These are phyloP conservation scores for Tetracentron sinense DNA, from an alignment of 164 flowering plant genomes.

Conservation along the genomic window DNA sequence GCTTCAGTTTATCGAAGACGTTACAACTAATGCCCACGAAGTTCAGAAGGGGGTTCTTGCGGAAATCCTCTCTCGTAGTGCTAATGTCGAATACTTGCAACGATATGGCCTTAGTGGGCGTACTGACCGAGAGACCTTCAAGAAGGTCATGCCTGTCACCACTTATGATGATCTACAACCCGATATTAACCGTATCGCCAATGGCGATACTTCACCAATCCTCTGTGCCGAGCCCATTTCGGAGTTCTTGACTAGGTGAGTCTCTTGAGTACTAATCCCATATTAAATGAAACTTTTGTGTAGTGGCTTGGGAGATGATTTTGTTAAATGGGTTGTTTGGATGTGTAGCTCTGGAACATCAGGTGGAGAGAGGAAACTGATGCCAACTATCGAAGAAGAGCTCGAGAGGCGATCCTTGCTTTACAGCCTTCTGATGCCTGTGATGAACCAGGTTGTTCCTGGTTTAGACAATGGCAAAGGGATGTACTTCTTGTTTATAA, in stretches of 20 bases:
- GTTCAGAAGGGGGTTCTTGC: conserved; percentile 55
- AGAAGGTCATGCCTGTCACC: conserved; percentile 67
- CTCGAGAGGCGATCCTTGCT: conserved; percentile 64
- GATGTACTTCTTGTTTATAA: conserved; percentile 87
- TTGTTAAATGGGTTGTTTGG: not conserved
- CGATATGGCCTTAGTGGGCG: conserved; percentile 56
- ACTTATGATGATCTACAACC: conserved; percentile 68
- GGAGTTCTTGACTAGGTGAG: conserved; percentile 79
- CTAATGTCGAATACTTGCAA: conserved; percentile 68
- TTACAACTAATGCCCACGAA: conserved; percentile 58
- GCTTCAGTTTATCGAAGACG: conserved; percentile 76
- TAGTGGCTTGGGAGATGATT: not conserved
- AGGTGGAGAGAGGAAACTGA: conserved; percentile 89
- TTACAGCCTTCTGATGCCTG: conserved; percentile 91
- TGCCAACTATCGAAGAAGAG: conserved; percentile 92
- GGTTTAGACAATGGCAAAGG: conserved; percentile 89
- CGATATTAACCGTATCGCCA: conserved; percentile 68
- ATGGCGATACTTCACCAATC: conserved; percentile 69
- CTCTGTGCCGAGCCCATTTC: conserved; percentile 75
- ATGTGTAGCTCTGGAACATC: conserved; percentile 86
- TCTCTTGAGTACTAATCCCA: not conserved
- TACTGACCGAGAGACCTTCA: conserved; percentile 70
- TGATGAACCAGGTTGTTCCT: conserved; percentile 82
- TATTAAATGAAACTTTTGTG: not conserved
- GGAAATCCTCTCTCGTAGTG: conserved; percentile 65